Percentiles rank a stretch among this genome's conserved stretches.
Conservation (phyloP, 2,329 filamentous ascomycete species). For the Colletotrichum coccodes region DNA sequence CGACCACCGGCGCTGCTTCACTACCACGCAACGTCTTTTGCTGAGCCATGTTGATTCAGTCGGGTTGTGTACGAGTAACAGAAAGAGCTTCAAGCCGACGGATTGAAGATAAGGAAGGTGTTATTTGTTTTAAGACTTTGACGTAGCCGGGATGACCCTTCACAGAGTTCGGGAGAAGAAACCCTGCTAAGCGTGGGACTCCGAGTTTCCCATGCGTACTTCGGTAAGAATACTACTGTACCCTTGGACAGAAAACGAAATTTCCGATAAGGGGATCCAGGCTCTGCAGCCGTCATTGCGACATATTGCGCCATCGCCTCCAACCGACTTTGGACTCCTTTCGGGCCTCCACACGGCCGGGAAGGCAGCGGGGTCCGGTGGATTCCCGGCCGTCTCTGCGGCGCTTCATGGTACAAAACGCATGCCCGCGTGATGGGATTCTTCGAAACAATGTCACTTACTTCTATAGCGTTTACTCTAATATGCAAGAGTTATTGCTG, state of each 20-base stretch:
- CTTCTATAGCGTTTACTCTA: too few relatives aligned
- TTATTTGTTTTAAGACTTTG: conserved; percentile 15
- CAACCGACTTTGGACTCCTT: conserved; percentile 16
- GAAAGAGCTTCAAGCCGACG: background rate
- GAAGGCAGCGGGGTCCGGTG: conserved; percentile 2
- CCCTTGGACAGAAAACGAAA: background rate
- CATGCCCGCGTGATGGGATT: background rate
- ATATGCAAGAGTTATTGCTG: too few relatives aligned
- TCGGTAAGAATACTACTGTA: background rate
- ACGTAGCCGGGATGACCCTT: conserved; percentile 15
- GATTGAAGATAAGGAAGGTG: conserved; percentile 9
- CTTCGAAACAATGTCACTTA: background rate
- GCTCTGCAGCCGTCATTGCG: conserved; percentile 21
- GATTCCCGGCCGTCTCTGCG: background rate
- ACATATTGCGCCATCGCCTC: conserved; percentile 29
- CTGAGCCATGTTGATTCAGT: conserved; percentile 8
- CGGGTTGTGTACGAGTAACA: background rate
- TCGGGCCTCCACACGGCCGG: conserved; percentile 17
- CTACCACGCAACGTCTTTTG: background rate
- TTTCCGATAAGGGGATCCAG: conserved; percentile 19
- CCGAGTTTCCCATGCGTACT: background rate
- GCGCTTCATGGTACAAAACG: background rate
- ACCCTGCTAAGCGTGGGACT: background rate
- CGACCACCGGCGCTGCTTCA: background rate
- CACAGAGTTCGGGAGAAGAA: background rate